phyloP scores from a whole-genome alignment of 371 early-diverging fungal genomes.

The Synchytrium microbalum region DNA sequence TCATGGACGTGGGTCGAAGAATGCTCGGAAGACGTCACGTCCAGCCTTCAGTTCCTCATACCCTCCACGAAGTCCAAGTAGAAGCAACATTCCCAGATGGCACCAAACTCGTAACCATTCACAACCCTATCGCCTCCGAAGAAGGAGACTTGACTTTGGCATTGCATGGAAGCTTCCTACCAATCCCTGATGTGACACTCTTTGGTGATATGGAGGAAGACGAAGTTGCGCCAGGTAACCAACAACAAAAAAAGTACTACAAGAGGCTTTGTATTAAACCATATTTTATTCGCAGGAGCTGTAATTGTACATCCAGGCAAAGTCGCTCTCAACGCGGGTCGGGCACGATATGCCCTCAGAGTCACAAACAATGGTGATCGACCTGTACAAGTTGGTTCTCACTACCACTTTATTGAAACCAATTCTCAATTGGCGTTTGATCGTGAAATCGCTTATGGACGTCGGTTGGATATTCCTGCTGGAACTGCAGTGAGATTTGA shows the following conservation, averaged over 20 bases:
- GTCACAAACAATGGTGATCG: conserved; percentile 88
- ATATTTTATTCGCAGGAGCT: conserved; percentile 37
- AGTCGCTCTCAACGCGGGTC: conserved; percentile 62
- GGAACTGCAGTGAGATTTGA: conserved; percentile 47
- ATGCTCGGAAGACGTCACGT: conserved; percentile 84
- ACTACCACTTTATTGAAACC: conserved; percentile 88
- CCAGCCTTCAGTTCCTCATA: conserved; percentile 55
- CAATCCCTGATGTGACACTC: conserved; percentile 55
- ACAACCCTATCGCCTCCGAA: conserved; percentile 72
- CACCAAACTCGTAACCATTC: conserved; percentile 84
- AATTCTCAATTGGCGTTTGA: conserved; percentile 74
- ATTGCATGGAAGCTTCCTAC: conserved; percentile 74
- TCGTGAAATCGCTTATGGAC: conserved; percentile 71
- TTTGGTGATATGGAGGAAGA: conserved; percentile 21
- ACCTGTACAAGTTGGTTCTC: conserved; percentile 88
- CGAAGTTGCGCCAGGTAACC: conserved; percentile 8
- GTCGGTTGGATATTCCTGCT: conserved; percentile 79
- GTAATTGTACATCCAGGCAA: conserved; percentile 51
- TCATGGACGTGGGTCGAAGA: conserved; percentile 79
- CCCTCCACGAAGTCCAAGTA: conserved; percentile 72
- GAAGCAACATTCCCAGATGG: conserved; percentile 82
- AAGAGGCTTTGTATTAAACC: neutral
- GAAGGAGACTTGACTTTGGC: conserved; percentile 76
- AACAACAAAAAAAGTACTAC: conserved; percentile 6
- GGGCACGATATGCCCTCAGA: conserved; percentile 52